Percentiles rank a stretch among this genome's conserved stretches.
Conservation (phyloP, 352 stramenopile species). For the Phytophthora litchii region DNA sequence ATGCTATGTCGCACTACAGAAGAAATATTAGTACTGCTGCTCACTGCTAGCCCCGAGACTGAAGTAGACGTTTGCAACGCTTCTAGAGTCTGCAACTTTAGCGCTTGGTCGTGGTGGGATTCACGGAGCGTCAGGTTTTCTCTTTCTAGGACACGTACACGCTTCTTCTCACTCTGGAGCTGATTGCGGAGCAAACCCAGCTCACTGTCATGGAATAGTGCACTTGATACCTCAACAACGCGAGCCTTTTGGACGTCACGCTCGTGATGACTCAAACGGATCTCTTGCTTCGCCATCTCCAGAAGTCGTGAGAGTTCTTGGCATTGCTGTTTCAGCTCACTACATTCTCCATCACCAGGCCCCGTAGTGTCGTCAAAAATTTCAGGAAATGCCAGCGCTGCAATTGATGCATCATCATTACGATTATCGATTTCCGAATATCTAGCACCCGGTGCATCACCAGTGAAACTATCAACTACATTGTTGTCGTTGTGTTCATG, state of each 20-base stretch:
- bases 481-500: conserved; percentile 38
- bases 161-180: conserved; percentile 65
- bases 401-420: conserved; percentile 24
- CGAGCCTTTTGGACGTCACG: conserved; percentile 52
- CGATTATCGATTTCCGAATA: conserved; percentile 4
- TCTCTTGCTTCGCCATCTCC: conserved; percentile 79
- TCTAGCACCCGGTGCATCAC: background rate
- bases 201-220: conserved; percentile 57
- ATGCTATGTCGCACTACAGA: background rate
- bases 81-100: conserved; percentile 60
- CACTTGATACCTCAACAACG: conserved; percentile 56
- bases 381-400: conserved; percentile 9
- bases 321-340: conserved; percentile 48
- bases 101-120: conserved; percentile 46
- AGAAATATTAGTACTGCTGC: background rate
- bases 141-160: conserved; percentile 60
- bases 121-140: conserved; percentile 63
- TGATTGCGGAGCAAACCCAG: conserved; percentile 55
- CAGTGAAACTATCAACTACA: conserved; percentile 11
- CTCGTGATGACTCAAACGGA: conserved; percentile 66
- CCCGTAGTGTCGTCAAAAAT: background rate
- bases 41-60: background rate
- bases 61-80: conserved; percentile 33
- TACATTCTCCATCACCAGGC: conserved; percentile 19
- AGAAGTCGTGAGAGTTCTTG: conserved; percentile 57